Conservation (phyloP, 1,139 yeast genomes). For the Yamadazyma mexicana region DNA sequence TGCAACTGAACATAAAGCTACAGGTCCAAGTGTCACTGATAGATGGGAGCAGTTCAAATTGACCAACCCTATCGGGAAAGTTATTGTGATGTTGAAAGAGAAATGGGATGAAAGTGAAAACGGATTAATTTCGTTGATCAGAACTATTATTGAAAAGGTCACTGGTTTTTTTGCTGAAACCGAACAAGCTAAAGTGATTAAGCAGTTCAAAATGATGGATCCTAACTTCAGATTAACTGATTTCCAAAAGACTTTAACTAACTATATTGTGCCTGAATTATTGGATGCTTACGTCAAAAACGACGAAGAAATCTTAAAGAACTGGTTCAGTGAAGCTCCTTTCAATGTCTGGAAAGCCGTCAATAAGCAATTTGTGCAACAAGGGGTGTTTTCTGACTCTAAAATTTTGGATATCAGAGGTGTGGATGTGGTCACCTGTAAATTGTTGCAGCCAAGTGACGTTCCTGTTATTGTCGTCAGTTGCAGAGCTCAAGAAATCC, state of each 20-base stretch:
- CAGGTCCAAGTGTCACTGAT: conserved; percentile 68
- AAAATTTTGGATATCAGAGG: conserved; percentile 92
- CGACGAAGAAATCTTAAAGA: conserved; percentile 76
- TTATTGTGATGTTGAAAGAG: conserved; percentile 59
- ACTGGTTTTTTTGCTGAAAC: conserved; percentile 94
- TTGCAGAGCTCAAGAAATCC: conserved; percentile 96
- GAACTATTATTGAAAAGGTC: conserved; percentile 78
- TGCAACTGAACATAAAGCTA: conserved; percentile 76
- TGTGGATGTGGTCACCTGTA: conserved; percentile 88
- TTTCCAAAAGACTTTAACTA: conserved; percentile 83
- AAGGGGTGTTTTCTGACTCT: conserved; percentile 90
- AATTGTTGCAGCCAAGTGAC: conserved; percentile 87
- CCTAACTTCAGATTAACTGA: conserved; percentile 81
- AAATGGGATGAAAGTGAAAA: conserved; percentile 95
- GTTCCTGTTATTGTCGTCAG: conserved; percentile 91
- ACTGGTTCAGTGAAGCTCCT: conserved; percentile 97
- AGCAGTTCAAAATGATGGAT: conserved; percentile 85
- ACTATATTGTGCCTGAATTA: conserved; percentile 91
- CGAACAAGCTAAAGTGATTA: conserved; percentile 88
- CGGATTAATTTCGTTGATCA: conserved; percentile 77
- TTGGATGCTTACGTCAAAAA: conserved; percentile 95
- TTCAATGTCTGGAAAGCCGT: conserved; percentile 92
- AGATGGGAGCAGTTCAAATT: conserved; percentile 70
- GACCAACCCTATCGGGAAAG: conserved; percentile 69
- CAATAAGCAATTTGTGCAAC: conserved; percentile 89